phyloP scores from a whole-genome alignment of 2,329 filamentous ascomycete species.

The Thermomyces lanuginosus region DNA sequence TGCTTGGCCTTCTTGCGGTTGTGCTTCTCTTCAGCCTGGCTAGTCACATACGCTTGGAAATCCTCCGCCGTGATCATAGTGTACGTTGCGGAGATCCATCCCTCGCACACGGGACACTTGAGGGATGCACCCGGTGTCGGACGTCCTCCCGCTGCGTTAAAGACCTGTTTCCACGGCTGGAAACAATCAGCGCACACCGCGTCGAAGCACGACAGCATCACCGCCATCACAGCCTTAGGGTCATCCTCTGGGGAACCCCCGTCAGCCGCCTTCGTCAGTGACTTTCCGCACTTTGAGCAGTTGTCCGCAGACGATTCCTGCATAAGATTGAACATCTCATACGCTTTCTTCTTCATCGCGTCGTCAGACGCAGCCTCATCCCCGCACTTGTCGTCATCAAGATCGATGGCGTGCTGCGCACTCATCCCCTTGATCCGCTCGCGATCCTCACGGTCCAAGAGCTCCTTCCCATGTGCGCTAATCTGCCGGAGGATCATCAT shows the following conservation, averaged over 20 bases:
- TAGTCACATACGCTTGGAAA: slow-evolving; percentile 33
- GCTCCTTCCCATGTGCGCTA: slow-evolving; percentile 84
- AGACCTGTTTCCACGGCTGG: slow-evolving; percentile 39
- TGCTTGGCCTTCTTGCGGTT: slow-evolving; percentile 42
- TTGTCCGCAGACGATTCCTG: slow-evolving; percentile 61
- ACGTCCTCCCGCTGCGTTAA: slow-evolving; percentile 30
- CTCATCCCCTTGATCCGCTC: slow-evolving; percentile 64
- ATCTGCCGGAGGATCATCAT: slow-evolving; percentile 80
- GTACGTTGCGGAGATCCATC: slow-evolving; percentile 45
- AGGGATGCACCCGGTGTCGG: slow-evolving; percentile 32
- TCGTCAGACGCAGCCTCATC: too few relatives aligned
- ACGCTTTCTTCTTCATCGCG: slow-evolving; percentile 57
- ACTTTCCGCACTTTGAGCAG: slow-evolving; percentile 54
- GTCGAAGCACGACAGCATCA: slow-evolving; percentile 74
- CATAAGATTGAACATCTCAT: slow-evolving; percentile 73
- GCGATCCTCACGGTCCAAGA: slow-evolving; percentile 71
- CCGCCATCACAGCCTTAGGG: slow-evolving; percentile 43
- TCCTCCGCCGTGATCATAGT: slow-evolving; percentile 50
- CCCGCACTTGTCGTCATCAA: slow-evolving; percentile 47
- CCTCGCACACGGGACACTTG: slow-evolving; percentile 52
- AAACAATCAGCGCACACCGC: slow-evolving; percentile 65
- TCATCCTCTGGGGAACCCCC: slow-evolving; percentile 36
- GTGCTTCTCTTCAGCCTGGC: slow-evolving; percentile 40
- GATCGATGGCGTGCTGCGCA: slow-evolving; percentile 71
- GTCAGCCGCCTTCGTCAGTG: slow-evolving; percentile 42